Percentiles rank a stretch among this genome's conserved stretches.
These are phyloP conservation scores for Cudoniella acicularis DNA, from an alignment of 495 filamentous ascomycete genomes.

Conservation along the genomic window DNA sequence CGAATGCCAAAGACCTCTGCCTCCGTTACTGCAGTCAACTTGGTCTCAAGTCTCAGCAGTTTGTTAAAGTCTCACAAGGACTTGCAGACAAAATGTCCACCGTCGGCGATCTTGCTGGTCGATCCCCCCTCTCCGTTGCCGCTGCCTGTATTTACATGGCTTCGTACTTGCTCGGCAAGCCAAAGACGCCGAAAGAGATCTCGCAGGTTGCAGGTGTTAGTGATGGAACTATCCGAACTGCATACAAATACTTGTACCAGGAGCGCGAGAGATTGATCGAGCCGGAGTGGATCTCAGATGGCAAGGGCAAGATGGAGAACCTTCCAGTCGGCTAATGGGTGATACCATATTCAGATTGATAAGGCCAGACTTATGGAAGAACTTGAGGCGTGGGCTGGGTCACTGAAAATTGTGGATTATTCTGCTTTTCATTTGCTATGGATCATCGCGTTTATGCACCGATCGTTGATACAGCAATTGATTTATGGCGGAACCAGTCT, in stretches of 20 bases:
- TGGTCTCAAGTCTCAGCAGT: constrained; percentile 56
- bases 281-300: constrained; percentile 66
- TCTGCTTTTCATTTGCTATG: constrained; percentile 14
- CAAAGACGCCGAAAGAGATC: constrained; percentile 82
- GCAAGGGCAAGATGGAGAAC: constrained; percentile 62
- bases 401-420: neutral
- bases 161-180: constrained; percentile 72
- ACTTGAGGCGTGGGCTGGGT: neutral
- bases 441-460: constrained; percentile 7
- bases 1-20: constrained; percentile 80
- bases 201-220: constrained; percentile 77
- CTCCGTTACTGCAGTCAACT: constrained; percentile 85
- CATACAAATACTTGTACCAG: constrained; percentile 81
- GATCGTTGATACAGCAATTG: constrained; percentile 14
- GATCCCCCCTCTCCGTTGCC: constrained; percentile 89
- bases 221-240: constrained; percentile 92
- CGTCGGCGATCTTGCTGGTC: constrained; percentile 77
- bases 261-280: constrained; percentile 71
- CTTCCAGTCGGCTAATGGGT: constrained; percentile 50
- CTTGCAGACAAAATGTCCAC: constrained; percentile 70
- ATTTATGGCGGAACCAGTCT: constrained; percentile 10
- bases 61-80: constrained; percentile 66
- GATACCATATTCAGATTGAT: constrained; percentile 10
- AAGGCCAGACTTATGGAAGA: neutral
- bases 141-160: constrained; percentile 96